These are phyloP conservation scores for Herpotrichia juniperi DNA, from an alignment of 2,329 filamentous ascomycete species.

Conservation along the genomic window DNA sequence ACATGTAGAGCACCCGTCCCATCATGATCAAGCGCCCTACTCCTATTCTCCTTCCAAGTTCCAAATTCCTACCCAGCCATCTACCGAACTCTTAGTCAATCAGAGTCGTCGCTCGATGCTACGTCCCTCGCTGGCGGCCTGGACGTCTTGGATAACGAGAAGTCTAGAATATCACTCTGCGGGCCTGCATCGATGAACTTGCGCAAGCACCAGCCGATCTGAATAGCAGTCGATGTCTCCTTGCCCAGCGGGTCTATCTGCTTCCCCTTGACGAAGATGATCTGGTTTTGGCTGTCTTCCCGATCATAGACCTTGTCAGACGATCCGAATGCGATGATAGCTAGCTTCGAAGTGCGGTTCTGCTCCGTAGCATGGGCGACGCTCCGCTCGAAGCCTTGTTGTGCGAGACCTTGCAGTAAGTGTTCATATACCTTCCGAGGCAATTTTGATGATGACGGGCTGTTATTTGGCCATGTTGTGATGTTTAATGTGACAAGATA, in stretches of 20 bases:
- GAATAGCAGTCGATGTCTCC: constrained; percentile 48
- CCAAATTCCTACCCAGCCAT: neutral
- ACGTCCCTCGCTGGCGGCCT: constrained; percentile 46
- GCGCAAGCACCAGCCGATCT: constrained; percentile 53
- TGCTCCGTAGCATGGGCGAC: constrained; percentile 32
- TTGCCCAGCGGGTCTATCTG: constrained; percentile 50
- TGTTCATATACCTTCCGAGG: constrained; percentile 54
- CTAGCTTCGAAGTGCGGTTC: constrained; percentile 43
- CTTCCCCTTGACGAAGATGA: constrained; percentile 54
- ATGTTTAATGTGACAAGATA: constrained; percentile 55
- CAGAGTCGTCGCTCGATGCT: constrained; percentile 39
- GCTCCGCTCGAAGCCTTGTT: constrained; percentile 44
- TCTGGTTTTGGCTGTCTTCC: constrained; percentile 53
- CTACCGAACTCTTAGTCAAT: constrained; percentile 19
- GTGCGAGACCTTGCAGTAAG: constrained; percentile 49
- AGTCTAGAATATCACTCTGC: constrained; percentile 54
- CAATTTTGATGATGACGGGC: constrained; percentile 46
- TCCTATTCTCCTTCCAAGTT: neutral
- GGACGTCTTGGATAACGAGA: constrained; percentile 44
- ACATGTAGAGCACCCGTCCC: neutral
- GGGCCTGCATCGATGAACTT: constrained; percentile 53
- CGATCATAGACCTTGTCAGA: constrained; percentile 56
- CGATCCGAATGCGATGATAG: constrained; percentile 54
- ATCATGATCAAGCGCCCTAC: neutral
- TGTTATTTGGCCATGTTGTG: constrained; percentile 55